phyloP scores from a whole-genome alignment of 2,329 filamentous ascomycete genomes.

The Arthrocladium fulminans region DNA sequence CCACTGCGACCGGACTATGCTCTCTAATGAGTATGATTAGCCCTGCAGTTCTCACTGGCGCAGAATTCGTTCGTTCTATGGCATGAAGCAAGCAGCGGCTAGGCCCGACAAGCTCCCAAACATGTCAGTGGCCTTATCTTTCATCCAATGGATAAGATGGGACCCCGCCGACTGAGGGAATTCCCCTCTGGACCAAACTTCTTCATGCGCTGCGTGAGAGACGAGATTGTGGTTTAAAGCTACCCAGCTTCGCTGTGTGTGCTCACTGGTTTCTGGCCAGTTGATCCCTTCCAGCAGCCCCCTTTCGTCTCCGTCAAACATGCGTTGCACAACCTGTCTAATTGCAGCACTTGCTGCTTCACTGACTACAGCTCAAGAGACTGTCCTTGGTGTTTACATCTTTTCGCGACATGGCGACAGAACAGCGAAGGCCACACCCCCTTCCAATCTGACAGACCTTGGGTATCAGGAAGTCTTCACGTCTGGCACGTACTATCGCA shows the following conservation, averaged over 20 bases:
- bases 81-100: not conserved
- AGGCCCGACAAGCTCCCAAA: not conserved
- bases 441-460: constrained; percentile 65
- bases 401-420: constrained; percentile 88
- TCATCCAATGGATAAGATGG: not conserved
- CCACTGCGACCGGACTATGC: no score
- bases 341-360: constrained; percentile 13
- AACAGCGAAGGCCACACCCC: constrained; percentile 64
- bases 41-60: no score
- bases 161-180: no score
- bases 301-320: not conserved
- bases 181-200: not conserved
- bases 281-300: no score
- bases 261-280: no score
- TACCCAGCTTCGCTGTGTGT: no score
- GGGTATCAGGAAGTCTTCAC: constrained; percentile 67
- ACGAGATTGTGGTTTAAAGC: not conserved
- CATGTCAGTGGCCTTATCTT: not conserved
- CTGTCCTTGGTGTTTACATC: constrained; percentile 71
- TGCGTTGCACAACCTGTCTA: constrained; percentile 10
- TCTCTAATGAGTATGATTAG: no score
- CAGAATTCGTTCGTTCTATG: no score
- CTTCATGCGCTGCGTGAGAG: not conserved
- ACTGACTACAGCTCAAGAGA: constrained; percentile 44
- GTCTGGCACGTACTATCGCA: constrained; percentile 66